Evolutionary conservation across 306 rosid species (phyloP), one percentile per base, ranked within the genome.

Genomic region (Fragaria vesca): DNA sequence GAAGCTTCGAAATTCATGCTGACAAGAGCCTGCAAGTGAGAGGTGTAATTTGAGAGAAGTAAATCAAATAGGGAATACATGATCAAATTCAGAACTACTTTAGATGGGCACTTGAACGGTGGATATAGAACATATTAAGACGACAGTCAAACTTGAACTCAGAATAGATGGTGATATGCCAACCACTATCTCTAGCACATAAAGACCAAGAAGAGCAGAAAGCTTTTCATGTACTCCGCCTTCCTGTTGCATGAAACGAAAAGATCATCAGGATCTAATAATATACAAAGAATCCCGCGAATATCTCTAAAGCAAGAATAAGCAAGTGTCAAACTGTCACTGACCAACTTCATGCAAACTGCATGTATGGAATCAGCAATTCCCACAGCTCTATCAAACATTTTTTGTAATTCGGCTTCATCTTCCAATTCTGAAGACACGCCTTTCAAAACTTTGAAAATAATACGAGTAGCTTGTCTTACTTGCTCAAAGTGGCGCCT

Each of bases 401-500:
- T 83, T 71, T 61, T 75, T 78, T 83, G 87, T 70, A 84, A 75
- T 58, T 89, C 89, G 48, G 74, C 78, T 78, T 69, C 87, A 69
- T 86, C 90, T 10, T 90, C 82, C 28, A 84, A 80, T 75, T 88
- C 88, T 71, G 79, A 87, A 77, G 90, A 83, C 71, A 79, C 79
- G 12, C 81, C 77, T 85, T 89, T 88, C 83, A 95, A 78, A 75
- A 89, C 94, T 82, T 85, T 84, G 71, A 95, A 90, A 78, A 91
- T 86, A 79, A 91, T 72, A 20, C 97, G 93, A 86, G 88, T 58
- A 36, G 88, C 89, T 60, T 42, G 89, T 84, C 86, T 93, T 73
- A 86, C 83, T 86, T 91, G 97, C 88, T 90, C 91, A 81, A 82
- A 95, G 70, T 88, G 97, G 83, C 83, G 99, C 91, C 91, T 95